Evolutionary conservation across 176 grass and related monocot genomes (phyloP), one percentile per base, ranked within the genome.

Genomic region (Miscanthus lutarioriparius): DNA sequence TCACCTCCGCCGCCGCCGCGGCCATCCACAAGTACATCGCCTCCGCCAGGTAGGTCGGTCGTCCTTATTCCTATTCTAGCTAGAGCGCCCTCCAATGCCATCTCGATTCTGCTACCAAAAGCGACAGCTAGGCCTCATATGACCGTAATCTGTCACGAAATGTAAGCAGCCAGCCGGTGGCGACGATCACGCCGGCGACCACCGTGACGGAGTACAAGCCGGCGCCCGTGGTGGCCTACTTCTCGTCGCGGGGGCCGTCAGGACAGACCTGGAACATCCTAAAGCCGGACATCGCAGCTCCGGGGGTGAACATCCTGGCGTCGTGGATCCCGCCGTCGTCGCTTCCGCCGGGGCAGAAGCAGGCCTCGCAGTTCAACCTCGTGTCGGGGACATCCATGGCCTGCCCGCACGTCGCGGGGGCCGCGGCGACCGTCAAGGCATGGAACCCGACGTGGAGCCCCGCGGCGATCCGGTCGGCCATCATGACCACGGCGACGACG

Each of bases 361-460:
- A 95, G 39, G 62, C 89, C 0, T 95, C 92, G 12, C 58, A 80
- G 77, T 98, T 98, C 85, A 98, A 98, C 20, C 76, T 98, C 8
- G 85, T 92, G 36, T 98, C 95, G 0, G 92, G 95, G 23, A 98
- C 95, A 35, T 98, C 95, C 75, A 98, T 98, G 92, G 92, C 92
- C 5, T 98, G 95, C 69, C 95, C 92, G 1, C 95, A 98, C 81
- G 91, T 95, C 14, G 85, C 92, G 1, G 91, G 91, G 1, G 89
- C 87, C 1, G 92, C 92, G 3, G 91, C 95, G 6, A 95, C 87
- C 0, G 47, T 98, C 23, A 95, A 78, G 66, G 61, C 92, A 16
- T 95, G 95, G 95, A 93, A 98, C n/a, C 92, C 92, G 1, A 85
- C 84, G 12, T 95, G 95, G 95, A 98, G 91, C 68, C 95, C 92